Evolutionary conservation across 805 yeast species (phyloP).

Genomic region (Brettanomyces nanus): DNA sequence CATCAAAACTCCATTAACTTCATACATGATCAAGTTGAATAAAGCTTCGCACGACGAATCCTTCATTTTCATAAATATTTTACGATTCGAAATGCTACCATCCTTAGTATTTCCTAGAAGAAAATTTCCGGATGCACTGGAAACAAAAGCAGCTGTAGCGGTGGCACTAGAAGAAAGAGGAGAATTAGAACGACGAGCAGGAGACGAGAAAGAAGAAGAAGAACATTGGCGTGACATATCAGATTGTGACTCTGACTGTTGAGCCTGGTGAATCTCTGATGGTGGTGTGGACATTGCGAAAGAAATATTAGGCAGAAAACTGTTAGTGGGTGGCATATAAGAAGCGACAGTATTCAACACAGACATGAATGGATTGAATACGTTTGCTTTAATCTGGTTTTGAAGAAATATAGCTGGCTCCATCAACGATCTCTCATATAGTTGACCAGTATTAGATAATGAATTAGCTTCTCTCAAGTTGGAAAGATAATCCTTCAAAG

Average conservation of each 20-base stretch:
- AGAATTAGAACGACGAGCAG: not conserved
- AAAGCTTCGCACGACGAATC: constrained; percentile 1
- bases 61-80: constrained; percentile 7
- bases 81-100: constrained; percentile 10
- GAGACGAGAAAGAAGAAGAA: constrained; percentile 1
- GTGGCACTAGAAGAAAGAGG: not conserved
- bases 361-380: constrained; percentile 22
- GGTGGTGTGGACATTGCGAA: constrained; percentile 1
- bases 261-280: constrained; percentile 1
- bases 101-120: constrained; percentile 19
- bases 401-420: constrained; percentile 23
- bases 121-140: constrained; percentile 15
- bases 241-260: not conserved
- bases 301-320: not conserved
- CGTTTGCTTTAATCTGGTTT: constrained; percentile 19
- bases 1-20: constrained; percentile 24
- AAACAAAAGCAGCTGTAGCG: not conserved
- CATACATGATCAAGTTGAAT: constrained; percentile 21
- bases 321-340: constrained; percentile 12
- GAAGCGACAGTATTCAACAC: constrained; percentile 20
- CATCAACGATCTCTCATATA: constrained; percentile 23
- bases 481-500: constrained; percentile 14
- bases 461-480: constrained; percentile 14
- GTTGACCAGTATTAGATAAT: constrained; percentile 14
- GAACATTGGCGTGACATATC: constrained; percentile 4